Evolutionary conservation across 345 rosid genomes (phyloP).

Genomic region (Ceriops decandra): DNA sequence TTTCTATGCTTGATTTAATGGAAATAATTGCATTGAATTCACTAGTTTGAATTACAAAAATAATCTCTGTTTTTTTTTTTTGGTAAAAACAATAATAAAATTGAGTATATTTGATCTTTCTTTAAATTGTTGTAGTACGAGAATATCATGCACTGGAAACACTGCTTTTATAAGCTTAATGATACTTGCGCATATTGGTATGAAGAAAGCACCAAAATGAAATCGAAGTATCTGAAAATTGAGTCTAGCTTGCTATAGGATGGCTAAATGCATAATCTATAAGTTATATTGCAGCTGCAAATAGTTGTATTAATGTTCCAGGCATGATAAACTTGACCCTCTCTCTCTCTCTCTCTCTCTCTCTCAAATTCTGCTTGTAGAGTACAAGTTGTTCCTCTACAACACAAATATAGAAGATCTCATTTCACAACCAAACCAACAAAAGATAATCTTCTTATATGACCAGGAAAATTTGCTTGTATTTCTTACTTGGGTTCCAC

Average conservation of each 20-base stretch:
- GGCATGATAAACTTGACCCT: background rate
- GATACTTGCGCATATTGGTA: too few relatives aligned
- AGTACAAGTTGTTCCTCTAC: background rate
- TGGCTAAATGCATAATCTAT: background rate
- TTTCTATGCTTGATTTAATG: too few relatives aligned
- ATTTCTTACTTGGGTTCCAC: slow-evolving; percentile 14
- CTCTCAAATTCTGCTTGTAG: background rate
- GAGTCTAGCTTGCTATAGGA: background rate
- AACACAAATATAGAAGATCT: background rate
- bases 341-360: background rate
- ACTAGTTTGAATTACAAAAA: too few relatives aligned
- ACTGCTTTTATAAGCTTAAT: too few relatives aligned
- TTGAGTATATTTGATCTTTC: too few relatives aligned
- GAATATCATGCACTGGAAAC: too few relatives aligned
- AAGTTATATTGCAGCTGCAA: background rate
- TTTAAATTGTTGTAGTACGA: too few relatives aligned
- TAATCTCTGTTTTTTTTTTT: too few relatives aligned
- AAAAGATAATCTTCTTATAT: background rate
- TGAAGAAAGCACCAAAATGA: too few relatives aligned
- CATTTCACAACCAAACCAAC: background rate
- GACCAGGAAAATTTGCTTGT: background rate
- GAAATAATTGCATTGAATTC: too few relatives aligned
- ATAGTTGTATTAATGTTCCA: background rate
- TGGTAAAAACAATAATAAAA: too few relatives aligned
- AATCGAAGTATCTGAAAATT: too few relatives aligned